Evolutionary conservation across 345 rosid species (phyloP), one percentile per base, ranked within the genome.

Genomic region (Euphorbia lathyris): DNA sequence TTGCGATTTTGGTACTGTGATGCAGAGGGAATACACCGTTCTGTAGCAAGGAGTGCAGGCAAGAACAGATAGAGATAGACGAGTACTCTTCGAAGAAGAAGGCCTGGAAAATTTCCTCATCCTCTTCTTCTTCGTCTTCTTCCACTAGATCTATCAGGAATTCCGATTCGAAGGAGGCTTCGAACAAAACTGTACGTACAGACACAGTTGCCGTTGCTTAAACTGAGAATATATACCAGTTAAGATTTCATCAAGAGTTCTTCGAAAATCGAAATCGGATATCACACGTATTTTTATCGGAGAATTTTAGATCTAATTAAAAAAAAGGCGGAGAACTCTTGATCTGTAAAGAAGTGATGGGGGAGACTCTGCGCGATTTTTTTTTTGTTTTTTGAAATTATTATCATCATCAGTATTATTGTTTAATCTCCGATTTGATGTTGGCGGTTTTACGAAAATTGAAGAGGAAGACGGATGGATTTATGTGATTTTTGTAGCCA

Each of bases 21-120:
- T 79, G 84, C 86, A 87, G 95, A 69, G 95, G 95, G 48, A 77
- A 87, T 74, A 84, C 88, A 1, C 85, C 95, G 51, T 89, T 89
- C 43, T 83, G 96, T 71, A 90, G 96, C 85, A 74, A 84, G 59
- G 96, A 87, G 79, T 93, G 97, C 79, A 86, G 98, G 45, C 80
- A 88, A 78, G 92, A 90, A 65, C 98, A 84, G 70, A 90, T 93
- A 56, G 96, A 90, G 67, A 65, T 73, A 6, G 98, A 90, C 48
- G 96, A 85, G 63, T 34, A 34, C 38, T 59, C 73, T 4, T 1
- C 47, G 0, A 84, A 77, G 66, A 90, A 80, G 63, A 90, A 79
- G 81, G 83, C 70, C 26, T 79, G 78, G 87, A 87, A 76, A 63
- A 58, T 70, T 52, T 43, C 71, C 3, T 63, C 73, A 3, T 83